Evolutionary conservation across 805 yeast species (phyloP), one percentile per base, ranked within the genome.

Genomic region (Saccharomycopsis microspora): DNA sequence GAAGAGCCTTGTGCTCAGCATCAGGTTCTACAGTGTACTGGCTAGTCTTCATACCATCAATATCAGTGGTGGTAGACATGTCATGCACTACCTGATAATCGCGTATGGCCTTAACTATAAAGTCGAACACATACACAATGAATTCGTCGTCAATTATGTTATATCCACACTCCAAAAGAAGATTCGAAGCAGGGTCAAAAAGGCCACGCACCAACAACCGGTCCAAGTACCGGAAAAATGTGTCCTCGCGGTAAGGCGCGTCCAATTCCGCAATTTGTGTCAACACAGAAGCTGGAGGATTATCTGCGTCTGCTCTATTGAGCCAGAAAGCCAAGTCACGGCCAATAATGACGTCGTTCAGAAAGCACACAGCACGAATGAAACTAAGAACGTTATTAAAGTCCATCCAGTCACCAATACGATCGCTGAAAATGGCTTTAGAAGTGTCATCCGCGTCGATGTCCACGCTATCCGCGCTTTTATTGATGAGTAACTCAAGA

Each of bases 191-290:
- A 52, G 75, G 78, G 2, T 64, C 60, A 50, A 80, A 74, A 38
- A 78, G 61, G 0, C 94, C 93, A 59, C 93, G 69, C 5, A 75
- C 55, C 1, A 81, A 56, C 42, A 82, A 60, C 53, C 75, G 80
- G 49, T 73, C 72, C 37, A 83, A 50, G 49, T 77, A 73, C 32
- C 68, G 73, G 87, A 88, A 84, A 56, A 84, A 84, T 39, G 64
- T 64, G 3, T 74, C 68, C 54, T 71, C 78, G 47, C 58, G 57
- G 58, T 68, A 75, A 5, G 78, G 80, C 42, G 59, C 64, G 1
- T 69, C 73, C 27, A 62, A 64, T 33, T 59, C 58, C 56, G 71
- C 62, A 6, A 73, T 72, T 41, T 61, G 67, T 45, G 76, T 72
- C 3, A 74, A 66, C 33, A 74, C 61, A 31, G 70, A 75, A 19